Base-by-base conservation (phyloP, 2,329 filamentous ascomycete genomes). In the Dactylellina parvicollis region DNA sequence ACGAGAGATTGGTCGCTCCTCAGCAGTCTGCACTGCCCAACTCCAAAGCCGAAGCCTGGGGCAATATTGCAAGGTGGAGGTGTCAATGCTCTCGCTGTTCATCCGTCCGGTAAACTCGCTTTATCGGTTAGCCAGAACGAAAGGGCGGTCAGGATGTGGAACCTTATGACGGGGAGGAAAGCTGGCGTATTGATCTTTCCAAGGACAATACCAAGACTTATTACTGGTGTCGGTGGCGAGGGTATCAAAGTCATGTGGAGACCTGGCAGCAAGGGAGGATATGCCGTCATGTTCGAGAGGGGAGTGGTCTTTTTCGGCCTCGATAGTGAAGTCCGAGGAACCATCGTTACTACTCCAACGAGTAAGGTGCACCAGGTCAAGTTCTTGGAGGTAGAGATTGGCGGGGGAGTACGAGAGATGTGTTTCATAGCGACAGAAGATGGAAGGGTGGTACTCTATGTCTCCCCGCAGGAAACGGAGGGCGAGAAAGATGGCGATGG, bases 21-120 rank as follows among this genome's bases (percentile, higher is more conserved):
- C 49, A 94, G 90, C 56, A 90, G 88, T 22, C 93, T 99, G 81
- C 96, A 96, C 82, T 92, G 89, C 14, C 95, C 95, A 0, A 88
- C 91, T 75, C 90, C 95, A 2, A 95, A 93, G 81, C 89, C 90
- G 1, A 86, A 89, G 9, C 92, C 92, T 16, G 90, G 88, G 42
- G 74, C 49, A 72, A 76, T 54, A 30, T 40, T 65, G 20, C 38
- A 46, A 56, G 30, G 44, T 14, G 87, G 89, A n/a, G 95, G 95
- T 16, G 88, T 98, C 76, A 98, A 96, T 80, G 91, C 93, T 80
- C 96, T 99, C 80, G 92, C 94, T 1, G 90, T 99, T 24, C 95
- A 99, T 80, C 94, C 95, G 0, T 96, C 91, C 80, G 92, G 96
- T 86, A 98, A 97, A 82, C 84, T 99, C 55, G 96, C 98, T 91